Evolutionary conservation across 75 land plant species (phyloP), one percentile per base, ranked within the genome.

Genomic region (Gnetum montanum): DNA sequence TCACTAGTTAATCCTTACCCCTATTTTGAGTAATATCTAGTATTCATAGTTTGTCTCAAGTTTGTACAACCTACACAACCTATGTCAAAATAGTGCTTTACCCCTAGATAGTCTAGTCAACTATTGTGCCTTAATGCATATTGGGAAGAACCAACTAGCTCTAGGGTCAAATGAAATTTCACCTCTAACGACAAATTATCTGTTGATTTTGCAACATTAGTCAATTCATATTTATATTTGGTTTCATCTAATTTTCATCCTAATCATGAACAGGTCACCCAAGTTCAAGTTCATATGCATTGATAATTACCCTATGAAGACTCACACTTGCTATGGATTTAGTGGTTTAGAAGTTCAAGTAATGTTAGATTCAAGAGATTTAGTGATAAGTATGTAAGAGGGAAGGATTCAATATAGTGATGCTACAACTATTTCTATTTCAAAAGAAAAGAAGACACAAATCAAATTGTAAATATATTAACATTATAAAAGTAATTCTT

Each of bases 1-100:
- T 59, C 61, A 51, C 54, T 51, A 26, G 27, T 30, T 27, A 12
- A 51, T 13, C 4, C 27, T 51, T 23, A 51, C 58, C 58, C 58
- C 25, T n/a, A 34, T 35, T 35, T 35, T 23, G 38, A 22, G 6
- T 34, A 15, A 8, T 15, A 12, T 11, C 3, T 35, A 35, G 31
- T 55, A 35, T 55, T 31, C 23, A 55, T 23, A n/a, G 58, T 55
- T 55, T 55, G 18, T 22, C 20, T 35, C 37, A 35, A 35, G 5
- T 35, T 35, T 6, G 37, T 35, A 35, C 10, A 6, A 35, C 10
- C 10, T 35, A 6, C 37, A 35, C 10, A 10, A 10, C 37, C 10
- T 10, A 35, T 35, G 10, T 35, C 37, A 10, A 35, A 35, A 35
- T 0, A 35, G 10, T 35, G 5, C 10, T 35, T 35, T 35, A 35